Evolutionary conservation across 2,329 filamentous ascomycete species (phyloP).

Genomic region (Diplodia mutila): DNA sequence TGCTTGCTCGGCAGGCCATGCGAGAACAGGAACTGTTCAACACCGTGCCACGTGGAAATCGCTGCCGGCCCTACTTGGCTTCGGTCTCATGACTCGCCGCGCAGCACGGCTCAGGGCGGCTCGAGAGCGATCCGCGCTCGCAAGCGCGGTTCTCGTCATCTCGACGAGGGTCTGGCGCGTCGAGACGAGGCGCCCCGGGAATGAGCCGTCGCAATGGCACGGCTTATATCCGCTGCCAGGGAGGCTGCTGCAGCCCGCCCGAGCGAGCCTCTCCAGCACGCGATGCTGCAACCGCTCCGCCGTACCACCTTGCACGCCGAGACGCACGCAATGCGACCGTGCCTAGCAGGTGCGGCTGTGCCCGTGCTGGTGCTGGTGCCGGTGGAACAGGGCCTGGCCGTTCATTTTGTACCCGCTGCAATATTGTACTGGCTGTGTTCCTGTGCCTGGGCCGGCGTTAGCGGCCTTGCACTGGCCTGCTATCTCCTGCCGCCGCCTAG

Average conservation of each 20-base stretch:
- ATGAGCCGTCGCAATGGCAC: background rate
- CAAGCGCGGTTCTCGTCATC: constrained; percentile 15
- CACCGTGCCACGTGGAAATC: constrained; percentile 5
- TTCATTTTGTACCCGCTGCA: background rate
- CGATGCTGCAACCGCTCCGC: constrained; percentile 9
- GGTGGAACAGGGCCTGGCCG: background rate
- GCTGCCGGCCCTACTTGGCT: constrained; percentile 7
- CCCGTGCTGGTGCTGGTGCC: background rate
- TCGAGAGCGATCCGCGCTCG: constrained; percentile 16
- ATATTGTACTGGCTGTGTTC: background rate
- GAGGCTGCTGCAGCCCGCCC: background rate
- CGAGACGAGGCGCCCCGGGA: constrained; percentile 16
- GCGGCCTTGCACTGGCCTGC: constrained; percentile 8
- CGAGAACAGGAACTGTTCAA: background rate
- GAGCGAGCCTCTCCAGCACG: background rate
- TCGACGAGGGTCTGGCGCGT: constrained; percentile 10
- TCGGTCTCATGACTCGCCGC: constrained; percentile 11
- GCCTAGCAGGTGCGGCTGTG: constrained; percentile 1
- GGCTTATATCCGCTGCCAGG: constrained; percentile 17
- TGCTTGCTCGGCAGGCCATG: background rate
- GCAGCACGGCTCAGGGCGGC: constrained; percentile 18
- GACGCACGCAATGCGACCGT: constrained; percentile 16
- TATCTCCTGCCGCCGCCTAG: constrained; percentile 5
- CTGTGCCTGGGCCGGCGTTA: constrained; percentile 22
- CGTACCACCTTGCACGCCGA: constrained; percentile 11